A percentile compares a stretch with the other conserved stretches of the same genome.
phyloP scores from a whole-genome alignment of 768 basidiomycete species.

The Tephrocybe rancida region DNA sequence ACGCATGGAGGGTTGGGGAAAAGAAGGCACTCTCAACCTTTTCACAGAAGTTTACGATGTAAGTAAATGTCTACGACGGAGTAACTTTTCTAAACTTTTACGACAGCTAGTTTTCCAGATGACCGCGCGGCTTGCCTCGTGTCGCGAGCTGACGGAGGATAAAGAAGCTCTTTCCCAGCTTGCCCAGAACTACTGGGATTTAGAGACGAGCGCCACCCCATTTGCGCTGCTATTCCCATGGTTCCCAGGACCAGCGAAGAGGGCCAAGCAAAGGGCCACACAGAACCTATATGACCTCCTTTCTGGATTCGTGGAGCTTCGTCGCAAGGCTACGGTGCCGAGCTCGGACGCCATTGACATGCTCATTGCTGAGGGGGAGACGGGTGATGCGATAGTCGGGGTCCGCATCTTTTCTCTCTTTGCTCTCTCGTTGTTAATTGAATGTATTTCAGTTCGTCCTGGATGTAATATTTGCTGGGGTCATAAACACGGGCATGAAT shows the following conservation, averaged over 20 bases:
- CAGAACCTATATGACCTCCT: constrained; percentile 16
- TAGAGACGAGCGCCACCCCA: constrained; percentile 17
- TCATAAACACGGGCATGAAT: constrained; percentile 35
- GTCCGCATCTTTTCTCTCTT: constrained; percentile 9
- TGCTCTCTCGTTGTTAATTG: not conserved
- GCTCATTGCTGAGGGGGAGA: constrained; percentile 17
- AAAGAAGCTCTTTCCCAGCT: constrained; percentile 16
- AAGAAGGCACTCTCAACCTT: constrained; percentile 17
- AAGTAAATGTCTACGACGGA: not conserved
- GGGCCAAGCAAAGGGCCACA: constrained; percentile 16
- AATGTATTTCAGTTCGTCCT: constrained; percentile 27
- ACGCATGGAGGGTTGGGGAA: constrained; percentile 16
- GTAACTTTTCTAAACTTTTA: not conserved
- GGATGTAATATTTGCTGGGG: constrained; percentile 36
- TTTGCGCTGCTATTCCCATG: constrained; percentile 24
- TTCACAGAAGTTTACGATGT: constrained; percentile 21
- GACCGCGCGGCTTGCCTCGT: constrained; percentile 20
- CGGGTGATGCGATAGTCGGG: constrained; percentile 24
- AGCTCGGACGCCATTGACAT: constrained; percentile 22
- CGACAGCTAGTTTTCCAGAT: constrained; percentile 21
- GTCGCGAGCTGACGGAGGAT: constrained; percentile 19
- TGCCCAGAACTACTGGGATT: constrained; percentile 10
- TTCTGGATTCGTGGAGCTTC: constrained; percentile 15
- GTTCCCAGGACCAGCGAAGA: constrained; percentile 22
- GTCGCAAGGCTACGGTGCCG: constrained; percentile 12